phyloP scores from a whole-genome alignment of 2,329 filamentous ascomycete species.

The Colletotrichum spaethianum region DNA sequence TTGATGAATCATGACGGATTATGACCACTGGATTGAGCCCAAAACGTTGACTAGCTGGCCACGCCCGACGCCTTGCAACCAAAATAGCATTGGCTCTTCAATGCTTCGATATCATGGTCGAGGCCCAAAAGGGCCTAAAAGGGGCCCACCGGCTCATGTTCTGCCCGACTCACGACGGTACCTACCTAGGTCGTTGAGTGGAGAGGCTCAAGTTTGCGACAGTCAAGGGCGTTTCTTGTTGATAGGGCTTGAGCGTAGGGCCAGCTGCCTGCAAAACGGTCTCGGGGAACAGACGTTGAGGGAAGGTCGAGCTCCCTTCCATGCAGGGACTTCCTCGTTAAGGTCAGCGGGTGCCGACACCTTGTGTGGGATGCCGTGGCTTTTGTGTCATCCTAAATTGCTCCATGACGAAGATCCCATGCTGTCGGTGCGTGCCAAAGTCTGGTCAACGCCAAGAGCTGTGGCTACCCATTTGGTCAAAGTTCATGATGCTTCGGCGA shows the following conservation, averaged over 20 bases:
- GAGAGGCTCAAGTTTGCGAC: background rate
- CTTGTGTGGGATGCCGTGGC: constrained; percentile 18
- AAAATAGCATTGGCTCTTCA: background rate
- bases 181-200: background rate
- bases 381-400: constrained; percentile 36
- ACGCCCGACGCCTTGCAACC: background rate
- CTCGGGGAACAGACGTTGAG: constrained; percentile 34
- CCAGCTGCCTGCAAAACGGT: constrained; percentile 20
- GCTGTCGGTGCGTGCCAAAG: constrained; percentile 23
- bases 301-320: constrained; percentile 27
- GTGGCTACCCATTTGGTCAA: background rate
- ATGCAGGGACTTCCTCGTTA: constrained; percentile 40
- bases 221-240: background rate
- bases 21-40: constrained; percentile 3
- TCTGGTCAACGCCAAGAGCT: constrained; percentile 7
- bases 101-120: background rate
- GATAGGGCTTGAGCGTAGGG: constrained; percentile 4
- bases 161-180: background rate
- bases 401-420: constrained; percentile 27
- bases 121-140: constrained; percentile 6
- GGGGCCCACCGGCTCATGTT: background rate
- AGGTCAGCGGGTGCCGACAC: constrained; percentile 12
- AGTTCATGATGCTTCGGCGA: constrained; percentile 4
- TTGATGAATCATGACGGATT: constrained; percentile 38
- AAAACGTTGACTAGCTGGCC: background rate